These are phyloP conservation scores for Tylopilus rubrobrunneus DNA, from an alignment of 768 basidiomycete genomes.

Conservation along the genomic window DNA sequence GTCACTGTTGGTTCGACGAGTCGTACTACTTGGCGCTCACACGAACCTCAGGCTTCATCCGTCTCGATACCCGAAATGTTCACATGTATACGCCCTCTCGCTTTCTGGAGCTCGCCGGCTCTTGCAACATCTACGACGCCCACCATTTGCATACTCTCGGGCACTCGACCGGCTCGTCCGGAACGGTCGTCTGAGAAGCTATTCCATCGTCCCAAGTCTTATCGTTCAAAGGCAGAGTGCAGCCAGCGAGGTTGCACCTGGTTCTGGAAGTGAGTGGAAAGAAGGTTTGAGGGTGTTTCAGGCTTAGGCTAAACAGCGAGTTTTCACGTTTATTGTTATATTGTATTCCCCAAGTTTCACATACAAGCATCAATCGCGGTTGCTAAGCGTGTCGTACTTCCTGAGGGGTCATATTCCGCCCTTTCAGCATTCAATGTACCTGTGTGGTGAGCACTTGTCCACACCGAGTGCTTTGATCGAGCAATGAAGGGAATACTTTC, in stretches of 20 bases:
- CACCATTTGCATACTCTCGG: constrained; percentile 73
- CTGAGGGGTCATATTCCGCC: no score
- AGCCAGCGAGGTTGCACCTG: constrained; percentile 50
- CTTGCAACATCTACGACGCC: constrained; percentile 52
- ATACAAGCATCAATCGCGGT: no score
- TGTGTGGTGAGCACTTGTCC: no score
- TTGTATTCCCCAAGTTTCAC: no score
- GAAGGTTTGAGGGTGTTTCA: constrained; percentile 43
- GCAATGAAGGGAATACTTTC: no score
- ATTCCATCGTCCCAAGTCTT: constrained; percentile 64
- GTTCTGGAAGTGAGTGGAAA: constrained; percentile 54
- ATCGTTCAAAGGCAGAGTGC: constrained; percentile 60
- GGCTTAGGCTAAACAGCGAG: neutral
- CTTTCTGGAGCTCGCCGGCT: constrained; percentile 56
- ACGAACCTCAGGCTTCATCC: constrained; percentile 42
- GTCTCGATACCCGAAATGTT: constrained; percentile 62
- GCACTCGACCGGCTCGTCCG: constrained; percentile 72
- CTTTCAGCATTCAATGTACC: no score
- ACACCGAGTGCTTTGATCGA: no score
- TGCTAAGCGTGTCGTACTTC: no score
- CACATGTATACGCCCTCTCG: constrained; percentile 70
- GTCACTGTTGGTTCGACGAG: constrained; percentile 81
- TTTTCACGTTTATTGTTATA: no score
- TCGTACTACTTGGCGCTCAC: constrained; percentile 39
- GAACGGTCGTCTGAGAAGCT: constrained; percentile 52